Conservation (phyloP, 1,284 basidiomycete species). For the Ganoderma multipileum region DNA sequence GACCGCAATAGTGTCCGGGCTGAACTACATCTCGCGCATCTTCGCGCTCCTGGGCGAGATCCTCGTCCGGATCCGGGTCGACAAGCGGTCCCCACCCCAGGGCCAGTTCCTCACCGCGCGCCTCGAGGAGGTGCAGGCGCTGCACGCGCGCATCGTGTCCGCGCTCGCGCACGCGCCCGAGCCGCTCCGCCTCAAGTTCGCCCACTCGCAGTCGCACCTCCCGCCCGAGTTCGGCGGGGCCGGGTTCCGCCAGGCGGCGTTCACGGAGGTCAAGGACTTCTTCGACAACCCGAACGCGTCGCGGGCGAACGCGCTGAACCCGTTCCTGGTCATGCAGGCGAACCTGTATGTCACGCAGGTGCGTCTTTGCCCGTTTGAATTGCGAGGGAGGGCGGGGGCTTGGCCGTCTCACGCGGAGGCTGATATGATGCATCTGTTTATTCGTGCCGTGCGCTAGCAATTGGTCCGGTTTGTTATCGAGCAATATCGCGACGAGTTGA, state of each 20-base stretch:
- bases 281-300: conserved; percentile 89
- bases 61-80: conserved; percentile 81
- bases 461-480: conserved; percentile 89
- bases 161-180: conserved; percentile 77
- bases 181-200: conserved; percentile 69
- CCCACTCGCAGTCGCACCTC: conserved; percentile 52
- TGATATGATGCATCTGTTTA: no score
- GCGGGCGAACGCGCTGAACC: conserved; percentile 82
- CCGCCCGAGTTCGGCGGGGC: conserved; percentile 70
- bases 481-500: conserved; percentile 85
- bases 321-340: conserved; percentile 88
- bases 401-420: neutral
- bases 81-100: conserved; percentile 82
- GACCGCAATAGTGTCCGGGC: conserved; percentile 82
- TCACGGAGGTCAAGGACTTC: conserved; percentile 86
- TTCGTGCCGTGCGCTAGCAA: conserved; percentile 61
- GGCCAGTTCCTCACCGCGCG: conserved; percentile 83
- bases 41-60: conserved; percentile 86
- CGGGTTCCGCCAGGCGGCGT: conserved; percentile 79
- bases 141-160: conserved; percentile 74
- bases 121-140: conserved; percentile 79
- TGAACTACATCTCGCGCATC: conserved; percentile 87
- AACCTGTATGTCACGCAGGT: conserved; percentile 91
- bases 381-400: neutral
- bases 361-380: conserved; percentile 48